Conservation (phyloP, 305 asterid species). For the Caryopteris hybrid region DNA sequence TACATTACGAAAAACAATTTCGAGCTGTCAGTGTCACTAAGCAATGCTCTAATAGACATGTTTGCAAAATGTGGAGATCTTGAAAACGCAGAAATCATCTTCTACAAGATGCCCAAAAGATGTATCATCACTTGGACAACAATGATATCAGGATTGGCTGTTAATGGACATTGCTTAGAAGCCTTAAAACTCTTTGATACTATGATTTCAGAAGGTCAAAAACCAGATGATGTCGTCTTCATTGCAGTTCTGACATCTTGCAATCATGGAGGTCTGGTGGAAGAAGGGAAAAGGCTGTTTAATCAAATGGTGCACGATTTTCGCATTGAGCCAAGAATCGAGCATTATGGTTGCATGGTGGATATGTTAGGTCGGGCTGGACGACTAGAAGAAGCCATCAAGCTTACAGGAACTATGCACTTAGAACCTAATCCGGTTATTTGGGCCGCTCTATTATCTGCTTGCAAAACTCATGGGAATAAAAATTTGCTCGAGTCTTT, state of each 20-base stretch:
- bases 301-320: conserved; percentile 34
- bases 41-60: conserved; percentile 52
- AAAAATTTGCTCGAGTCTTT: conserved; percentile 27
- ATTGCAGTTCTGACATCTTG: conserved; percentile 52
- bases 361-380: conserved; percentile 30
- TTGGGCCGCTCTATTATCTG: conserved; percentile 52
- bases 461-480: conserved; percentile 43
- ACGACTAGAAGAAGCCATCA: conserved; percentile 41
- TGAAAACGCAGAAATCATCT: conserved; percentile 34
- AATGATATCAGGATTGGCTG: conserved; percentile 43
- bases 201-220: conserved; percentile 32
- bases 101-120: conserved; percentile 30
- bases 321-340: conserved; percentile 41
- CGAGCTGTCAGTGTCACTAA: conserved; percentile 33
- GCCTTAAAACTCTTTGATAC: conserved; percentile 33
- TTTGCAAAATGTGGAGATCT: conserved; percentile 54
- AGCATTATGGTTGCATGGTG: conserved; percentile 45
- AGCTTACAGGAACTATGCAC: conserved; percentile 38
- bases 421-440: conserved; percentile 41
- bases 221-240: conserved; percentile 45
- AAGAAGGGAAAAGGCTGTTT: conserved; percentile 37
- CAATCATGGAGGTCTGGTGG: conserved; percentile 43
- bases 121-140: conserved; percentile 54
- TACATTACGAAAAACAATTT: conserved; percentile 34
- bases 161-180: conserved; percentile 33